phyloP scores from a whole-genome alignment of 2,329 filamentous ascomycete genomes.

The Penicillium glabrum region DNA sequence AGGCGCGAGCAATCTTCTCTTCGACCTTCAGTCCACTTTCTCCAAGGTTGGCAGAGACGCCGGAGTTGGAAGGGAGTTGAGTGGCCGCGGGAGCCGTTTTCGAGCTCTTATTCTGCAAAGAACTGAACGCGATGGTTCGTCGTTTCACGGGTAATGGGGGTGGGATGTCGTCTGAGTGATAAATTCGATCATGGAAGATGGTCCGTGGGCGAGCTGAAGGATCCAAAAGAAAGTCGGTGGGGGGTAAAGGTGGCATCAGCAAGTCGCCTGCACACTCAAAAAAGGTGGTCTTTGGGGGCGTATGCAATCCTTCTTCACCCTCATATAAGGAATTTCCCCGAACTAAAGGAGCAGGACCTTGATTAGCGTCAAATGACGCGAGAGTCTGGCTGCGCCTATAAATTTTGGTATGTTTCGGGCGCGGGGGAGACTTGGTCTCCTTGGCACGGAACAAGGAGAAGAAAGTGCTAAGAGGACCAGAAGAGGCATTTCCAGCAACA shows the following conservation, averaged over 20 bases:
- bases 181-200: conserved; percentile 96
- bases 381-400: conserved; percentile 78
- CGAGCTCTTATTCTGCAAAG: conserved; percentile 19
- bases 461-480: conserved; percentile 61
- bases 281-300: conserved; percentile 86
- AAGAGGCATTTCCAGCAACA: conserved; percentile 30
- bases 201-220: conserved; percentile 78
- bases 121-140: conserved; percentile 40
- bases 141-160: conserved; percentile 60
- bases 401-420: conserved; percentile 58
- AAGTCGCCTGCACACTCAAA: conserved; percentile 94
- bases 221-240: conserved; percentile 77
- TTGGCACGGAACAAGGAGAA: conserved; percentile 72
- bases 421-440: conserved; percentile 50
- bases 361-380: conserved; percentile 26
- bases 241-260: conserved; percentile 83
- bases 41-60: conserved; percentile 13
- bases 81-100: conserved; percentile 8
- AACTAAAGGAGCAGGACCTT: conserved; percentile 34
- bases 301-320: conserved; percentile 54
- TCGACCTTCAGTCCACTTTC: conserved; percentile 75
- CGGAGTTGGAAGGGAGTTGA: conserved; percentile 11
- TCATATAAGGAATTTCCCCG: conserved; percentile 53
- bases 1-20: conserved; percentile 95
- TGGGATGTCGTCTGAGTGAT: conserved; percentile 91